Base-by-base conservation (phyloP, 139 green algal genomes). In the Chlorella sp. region DNA sequence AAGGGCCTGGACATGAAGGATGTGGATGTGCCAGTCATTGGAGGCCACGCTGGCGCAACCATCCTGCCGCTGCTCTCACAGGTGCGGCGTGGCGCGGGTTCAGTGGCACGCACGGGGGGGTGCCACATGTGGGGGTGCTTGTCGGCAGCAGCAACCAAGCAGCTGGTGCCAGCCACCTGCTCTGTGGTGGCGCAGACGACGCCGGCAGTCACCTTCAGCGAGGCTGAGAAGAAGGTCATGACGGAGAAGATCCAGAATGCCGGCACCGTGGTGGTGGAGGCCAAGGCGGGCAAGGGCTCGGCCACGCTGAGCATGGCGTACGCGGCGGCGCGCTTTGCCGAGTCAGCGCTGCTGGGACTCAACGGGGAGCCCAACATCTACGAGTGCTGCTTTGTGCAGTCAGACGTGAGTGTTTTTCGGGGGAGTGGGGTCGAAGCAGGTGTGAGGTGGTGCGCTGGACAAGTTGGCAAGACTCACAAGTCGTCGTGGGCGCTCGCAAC, bases 41-140 rank as follows among this genome's bases (percentile, higher is more conserved):
- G 95, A 14, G 94, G 95, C 49, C 94, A 98, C 67, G 93, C 93
- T 2, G 94, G 93, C 70, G 77, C 89, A 66, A 99, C 95, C 69
- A 98, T 99, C 79, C 82, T 99, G 69, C 95, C 94, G 0, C 82
- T 98, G 14, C 84, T 98, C 27, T 97, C 91, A n/a, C 91, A 96
- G 90, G 86, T 91, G 35, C 35, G n/a, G n/a, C n/a, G n/a, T n/a
- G n/a, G n/a, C n/a, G n/a, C n/a, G n/a, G n/a, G n/a, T n/a, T 55
- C 42, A 55, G 42, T 55, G 42, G 42, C 42, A 55, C 17, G n/a
- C n/a, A n/a, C n/a, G n/a, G n/a, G n/a, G n/a, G n/a, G n/a, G n/a
- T n/a, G n/a, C n/a, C n/a, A n/a, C n/a, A n/a, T n/a, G n/a, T n/a
- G n/a, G n/a, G n/a, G n/a, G n/a, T n/a, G n/a, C n/a, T n/a, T n/a